Percentiles rank a stretch among this genome's conserved stretches.
Evolutionary conservation across 345 rosid species (phyloP).

Genomic region (Eucalyptus victrix): DNA sequence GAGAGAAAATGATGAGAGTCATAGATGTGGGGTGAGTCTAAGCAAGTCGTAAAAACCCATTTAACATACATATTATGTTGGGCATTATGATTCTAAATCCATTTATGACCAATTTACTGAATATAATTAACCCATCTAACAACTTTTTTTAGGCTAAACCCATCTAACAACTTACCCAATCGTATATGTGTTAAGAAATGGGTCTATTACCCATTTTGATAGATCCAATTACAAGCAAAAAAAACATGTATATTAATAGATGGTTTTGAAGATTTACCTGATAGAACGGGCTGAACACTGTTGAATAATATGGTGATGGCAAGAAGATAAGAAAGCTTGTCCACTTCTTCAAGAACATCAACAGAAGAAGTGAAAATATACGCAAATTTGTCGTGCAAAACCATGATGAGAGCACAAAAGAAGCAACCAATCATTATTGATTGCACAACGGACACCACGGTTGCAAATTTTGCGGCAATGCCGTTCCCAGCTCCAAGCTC

Average conservation of each 20-base stretch:
- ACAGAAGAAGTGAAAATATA: conserved; percentile 15
- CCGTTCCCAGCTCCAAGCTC: conserved; percentile 30
- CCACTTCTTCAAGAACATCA: conserved; percentile 13
- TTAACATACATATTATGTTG: no score
- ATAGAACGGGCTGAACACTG: conserved; percentile 25
- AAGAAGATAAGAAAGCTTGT: conserved; percentile 1
- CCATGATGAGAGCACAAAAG: conserved; percentile 7
- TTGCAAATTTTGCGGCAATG: conserved; percentile 19
- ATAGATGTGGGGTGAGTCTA: no score
- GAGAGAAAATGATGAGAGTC: no score
- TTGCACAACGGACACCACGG: conserved; percentile 7
- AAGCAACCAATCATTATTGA: conserved; percentile 17
- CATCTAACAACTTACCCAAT: no score
- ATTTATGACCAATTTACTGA: no score
- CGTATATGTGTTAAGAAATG: no score
- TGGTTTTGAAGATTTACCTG: background rate
- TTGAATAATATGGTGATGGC: conserved; percentile 21
- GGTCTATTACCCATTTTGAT: no score
- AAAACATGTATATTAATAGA: background rate
- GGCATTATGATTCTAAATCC: no score
- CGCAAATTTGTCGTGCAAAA: conserved; percentile 2
- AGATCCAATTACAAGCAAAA: background rate
- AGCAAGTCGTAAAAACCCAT: no score
- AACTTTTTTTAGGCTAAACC: no score
- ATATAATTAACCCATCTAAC: no score